Evolutionary conservation across 768 basidiomycete species (phyloP), one percentile per base, ranked within the genome.

Genomic region (Xerocomus brunneocitrinus): DNA sequence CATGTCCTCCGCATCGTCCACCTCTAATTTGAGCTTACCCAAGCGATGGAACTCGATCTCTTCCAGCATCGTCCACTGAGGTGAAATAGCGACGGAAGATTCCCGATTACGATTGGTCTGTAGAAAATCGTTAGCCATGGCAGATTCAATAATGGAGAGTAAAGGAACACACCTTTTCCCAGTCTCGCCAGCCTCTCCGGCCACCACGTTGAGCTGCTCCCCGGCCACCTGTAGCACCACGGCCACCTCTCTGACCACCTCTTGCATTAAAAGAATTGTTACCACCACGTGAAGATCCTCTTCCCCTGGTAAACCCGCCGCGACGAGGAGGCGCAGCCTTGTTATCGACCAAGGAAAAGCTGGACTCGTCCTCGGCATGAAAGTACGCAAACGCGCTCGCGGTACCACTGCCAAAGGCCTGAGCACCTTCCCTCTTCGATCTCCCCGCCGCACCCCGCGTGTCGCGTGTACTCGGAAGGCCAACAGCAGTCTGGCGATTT

Each of bases 281-380:
- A 1, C 73, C 76, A 12, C 76, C 76, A 14, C 76, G 67, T 13
- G 62, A 61, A 40, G 67, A 49, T 3, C 74, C 70, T 62, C 79
- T 69, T 50, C 74, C 85, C 50, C 85, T 78, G 36, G 69, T 70
- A 59, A 87, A 85, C 7, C 73, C 79, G n/a, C 90, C 89, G 42
- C 88, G 80, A 59, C 89, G 83, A 32, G 84, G 79, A 42, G 83
- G 75, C 38, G 82, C 75, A 42, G 83, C 66, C 73, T 91, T 95
- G 69, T 85, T 92, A 66, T 98, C 95, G 45, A 99, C 97, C 47
- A 99, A 78, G 22, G 92, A 95, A 79, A 99, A 99, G 46, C 85
- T 88, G 6, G 92, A 88, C 73, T 99, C 97, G 65, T 99, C 97
- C 72, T 98, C 97, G 53, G 90, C 95, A 71, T 98, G 95, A 77